These are phyloP conservation scores for Phytopythium helicoides DNA, from an alignment of 352 stramenopile species.

Conservation along the genomic window DNA sequence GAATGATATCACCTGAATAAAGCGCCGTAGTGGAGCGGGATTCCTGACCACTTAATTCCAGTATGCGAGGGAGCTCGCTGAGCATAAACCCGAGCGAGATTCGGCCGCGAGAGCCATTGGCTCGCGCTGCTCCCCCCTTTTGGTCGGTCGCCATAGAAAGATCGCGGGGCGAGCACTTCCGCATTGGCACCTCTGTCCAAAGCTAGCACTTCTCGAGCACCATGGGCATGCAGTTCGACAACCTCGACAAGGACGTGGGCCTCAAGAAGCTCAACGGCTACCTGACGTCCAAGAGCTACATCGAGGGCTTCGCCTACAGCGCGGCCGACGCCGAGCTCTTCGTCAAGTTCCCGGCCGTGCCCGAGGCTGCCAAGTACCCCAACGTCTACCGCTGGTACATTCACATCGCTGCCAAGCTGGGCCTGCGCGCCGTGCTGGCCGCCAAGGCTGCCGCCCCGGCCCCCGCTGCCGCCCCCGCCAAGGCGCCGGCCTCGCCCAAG, in stretches of 20 bases:
- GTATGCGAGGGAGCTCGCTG: no score
- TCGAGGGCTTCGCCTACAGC: conserved; percentile 75
- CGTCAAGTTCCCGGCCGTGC: conserved; percentile 32
- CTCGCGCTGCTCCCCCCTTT: no score
- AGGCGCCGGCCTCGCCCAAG: conserved; percentile 25
- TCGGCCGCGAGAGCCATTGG: no score
- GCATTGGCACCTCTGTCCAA: no score
- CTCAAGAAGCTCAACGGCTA: conserved; percentile 84
- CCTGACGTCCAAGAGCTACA: conserved; percentile 74
- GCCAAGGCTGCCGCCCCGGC: conserved; percentile 15
- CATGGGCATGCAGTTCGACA: conserved; percentile 63
- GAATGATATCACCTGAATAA: no score
- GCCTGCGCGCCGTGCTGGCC: conserved; percentile 39
- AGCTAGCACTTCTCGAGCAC: conserved; percentile 4
- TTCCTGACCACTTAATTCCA: no score
- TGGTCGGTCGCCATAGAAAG: no score
- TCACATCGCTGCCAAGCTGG: conserved; percentile 60
- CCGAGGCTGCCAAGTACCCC: conserved; percentile 49
- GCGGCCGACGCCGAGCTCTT: conserved; percentile 63
- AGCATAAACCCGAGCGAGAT: no score
- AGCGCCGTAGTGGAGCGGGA: no score
- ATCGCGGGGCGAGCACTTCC: no score
- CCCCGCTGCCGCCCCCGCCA: conserved; percentile 17
- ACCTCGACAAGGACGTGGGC: conserved; percentile 53
- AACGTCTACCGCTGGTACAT: conserved; percentile 76